These are phyloP conservation scores for Pseudonitzschia multiseries DNA, from an alignment of 108 stramenopile species.

Conservation along the genomic window DNA sequence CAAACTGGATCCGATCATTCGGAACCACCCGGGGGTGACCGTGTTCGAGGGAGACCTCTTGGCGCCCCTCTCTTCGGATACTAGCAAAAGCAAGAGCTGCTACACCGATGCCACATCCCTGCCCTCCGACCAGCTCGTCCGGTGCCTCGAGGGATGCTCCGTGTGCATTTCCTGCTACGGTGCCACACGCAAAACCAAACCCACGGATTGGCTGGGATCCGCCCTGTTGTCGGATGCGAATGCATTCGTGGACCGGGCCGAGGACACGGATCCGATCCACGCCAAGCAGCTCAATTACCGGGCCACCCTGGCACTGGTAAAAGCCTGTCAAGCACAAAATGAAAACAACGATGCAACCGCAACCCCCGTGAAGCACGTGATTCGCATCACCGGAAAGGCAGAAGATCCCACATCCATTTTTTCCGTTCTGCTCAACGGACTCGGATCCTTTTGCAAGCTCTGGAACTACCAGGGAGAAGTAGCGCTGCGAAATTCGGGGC, in stretches of 20 bases:
- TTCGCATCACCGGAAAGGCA: conserved; percentile 80
- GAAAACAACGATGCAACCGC: conserved; percentile 22
- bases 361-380: conserved; percentile 27
- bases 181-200: conserved; percentile 36
- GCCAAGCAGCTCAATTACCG: conserved; percentile 69
- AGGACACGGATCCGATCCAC: conserved; percentile 53
- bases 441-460: conserved; percentile 73
- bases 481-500: conserved; percentile 33
- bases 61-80: conserved; percentile 17
- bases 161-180: conserved; percentile 48
- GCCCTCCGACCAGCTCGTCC: conserved; percentile 27
- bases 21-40: neutral
- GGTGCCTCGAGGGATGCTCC: conserved; percentile 51
- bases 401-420: conserved; percentile 62
- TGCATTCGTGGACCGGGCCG: conserved; percentile 16
- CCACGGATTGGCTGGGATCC: neutral
- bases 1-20: conserved; percentile 14
- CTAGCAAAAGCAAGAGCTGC: conserved; percentile 33
- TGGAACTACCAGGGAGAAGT: conserved; percentile 87
- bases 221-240: neutral
- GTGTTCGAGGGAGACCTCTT: conserved; percentile 32
- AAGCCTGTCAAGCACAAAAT: conserved; percentile 33
- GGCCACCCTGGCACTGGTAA: conserved; percentile 57
- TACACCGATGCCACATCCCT: conserved; percentile 55
- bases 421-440: conserved; percentile 65